Evolutionary conservation across 306 rosid genomes (phyloP), one percentile per base, ranked within the genome.

Genomic region (Cucurbita moschata): DNA sequence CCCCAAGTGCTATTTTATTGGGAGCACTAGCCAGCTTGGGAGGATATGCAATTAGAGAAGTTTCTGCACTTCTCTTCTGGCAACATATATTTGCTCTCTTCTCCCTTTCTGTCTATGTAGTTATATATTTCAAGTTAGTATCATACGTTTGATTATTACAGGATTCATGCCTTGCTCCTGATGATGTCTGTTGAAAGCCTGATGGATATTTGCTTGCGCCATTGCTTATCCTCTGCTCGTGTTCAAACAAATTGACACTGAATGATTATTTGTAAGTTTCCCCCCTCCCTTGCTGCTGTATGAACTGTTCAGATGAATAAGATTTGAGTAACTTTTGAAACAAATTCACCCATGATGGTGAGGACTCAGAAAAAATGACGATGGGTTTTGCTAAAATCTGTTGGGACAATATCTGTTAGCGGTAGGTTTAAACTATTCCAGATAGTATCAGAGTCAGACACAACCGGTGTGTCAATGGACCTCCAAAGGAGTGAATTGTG

Each of bases 21-120:
- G 96, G 98, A 75, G 96, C 96, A 46, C 88, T 90, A 76, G 96
- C 96, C n/a, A 90, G 89, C 71, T 74, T 92, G 82, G 82, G 98
- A 83, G 96, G 93, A 55, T 88, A 92, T 81, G 98, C 96, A 65
- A 92, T 92, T 54, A 81, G 91, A 0, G 96, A 92, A 86, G 91
- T 96, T 75, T 92, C 96, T 1, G 86, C 98, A 65, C 81, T 92
- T 76, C 85, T 90, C 78, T 90, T 92, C 81, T 92, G 98, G 96
- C 98, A 92, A 82, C 98, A 90, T 47, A 80, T 84, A 77, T 88
- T 84, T 77, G 89, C 96, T 10, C 93, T 88, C 44, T 85, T 90
- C 84, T 88, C 97, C 66, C 77, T 93, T 80, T 87, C 98, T 37
- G 40, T 93, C 59, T 88, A 86, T 72, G 80, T 87, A 71, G 78